Evolutionary conservation across 306 rosid species (phyloP), one percentile per base, ranked within the genome.

Genomic region (Medicago lupulina): DNA sequence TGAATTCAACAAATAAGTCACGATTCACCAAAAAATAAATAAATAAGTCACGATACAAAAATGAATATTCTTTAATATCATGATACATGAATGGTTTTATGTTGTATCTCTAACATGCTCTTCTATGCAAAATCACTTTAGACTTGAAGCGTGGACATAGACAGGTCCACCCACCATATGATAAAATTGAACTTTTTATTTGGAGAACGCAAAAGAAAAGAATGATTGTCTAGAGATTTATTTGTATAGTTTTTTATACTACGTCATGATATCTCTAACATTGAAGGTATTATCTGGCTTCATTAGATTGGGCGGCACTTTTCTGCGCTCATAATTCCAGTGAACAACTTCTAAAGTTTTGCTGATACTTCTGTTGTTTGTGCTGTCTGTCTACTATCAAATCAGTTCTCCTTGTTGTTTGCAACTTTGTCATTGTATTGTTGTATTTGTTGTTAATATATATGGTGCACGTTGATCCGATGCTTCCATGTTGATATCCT

Each of bases 401-500:
- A 50, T 67, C 12, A 76, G 55, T 61, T 19, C 16, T 12, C 16
- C 60, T 13, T 9, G 18, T 53, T 53, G 21, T 53, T 51, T 70
- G 4, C 43, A 54, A 51, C 28, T 44, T 76, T 76, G 49, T 17
- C 15, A 71, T 76, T 73, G 21, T 39, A 10, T 65, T 60, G 10
- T 50, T 77, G 60, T 36, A 77, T 64, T 60, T 73, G 41, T 67
- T 49, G 44, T 36, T 50, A 23, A 17, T 21, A 23, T 65, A 15
- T 17, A 36, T 65, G 70, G 17, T 70, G 21, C 62, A 11, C 34
- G 51, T 77, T 80, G 53, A 61, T 71, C 43, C n/a, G 34, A 59
- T 70, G 13, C 54, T 69, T 78, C 60, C 25, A 69, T 47, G 58
- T 28, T 43, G 75, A 34, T 41, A n/a, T 66, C 67, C 41, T 68